Conservation (phyloP, 129 eudicot species). For the Tagetes patula region DNA sequence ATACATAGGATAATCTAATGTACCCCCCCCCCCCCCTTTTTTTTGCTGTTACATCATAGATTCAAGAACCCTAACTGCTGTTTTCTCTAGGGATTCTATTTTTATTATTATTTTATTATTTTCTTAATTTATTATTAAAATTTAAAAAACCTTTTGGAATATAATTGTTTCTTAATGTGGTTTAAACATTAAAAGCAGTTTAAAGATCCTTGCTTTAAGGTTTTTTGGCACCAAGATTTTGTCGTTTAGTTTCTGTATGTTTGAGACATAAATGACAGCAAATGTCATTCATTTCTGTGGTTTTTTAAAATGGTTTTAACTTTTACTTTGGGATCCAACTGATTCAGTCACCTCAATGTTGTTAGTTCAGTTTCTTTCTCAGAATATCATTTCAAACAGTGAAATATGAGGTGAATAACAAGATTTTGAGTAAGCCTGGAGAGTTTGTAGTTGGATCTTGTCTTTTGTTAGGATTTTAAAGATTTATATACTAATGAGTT, state of each 20-base stretch:
- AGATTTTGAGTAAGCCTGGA: background rate
- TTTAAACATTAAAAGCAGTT: slow-evolving; percentile 10
- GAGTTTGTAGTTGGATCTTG: background rate
- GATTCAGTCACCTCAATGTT: slow-evolving; percentile 59
- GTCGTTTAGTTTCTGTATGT: slow-evolving; percentile 38
- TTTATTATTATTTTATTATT: background rate
- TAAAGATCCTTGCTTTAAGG: slow-evolving; percentile 25
- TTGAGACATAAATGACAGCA: slow-evolving; percentile 31
- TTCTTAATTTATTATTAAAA: background rate
- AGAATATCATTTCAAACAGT: slow-evolving; percentile 21
- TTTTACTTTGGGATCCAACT: slow-evolving; percentile 35
- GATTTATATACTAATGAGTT: background rate
- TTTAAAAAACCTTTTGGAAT: background rate
- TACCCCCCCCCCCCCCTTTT: slow-evolving; percentile 9
- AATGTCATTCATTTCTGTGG: slow-evolving; percentile 32
- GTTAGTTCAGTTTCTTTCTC: slow-evolving; percentile 30
- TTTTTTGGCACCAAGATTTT: slow-evolving; percentile 36
- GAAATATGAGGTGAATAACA: slow-evolving; percentile 8
- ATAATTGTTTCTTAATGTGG: slow-evolving; percentile 28
- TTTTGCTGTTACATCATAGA: slow-evolving; percentile 40
- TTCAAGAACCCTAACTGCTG: slow-evolving; percentile 38
- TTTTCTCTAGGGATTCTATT: slow-evolving; percentile 33
- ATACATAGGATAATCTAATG: slow-evolving; percentile 39
- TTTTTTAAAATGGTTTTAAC: slow-evolving; percentile 8
- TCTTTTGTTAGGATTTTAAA: background rate